phyloP scores from a whole-genome alignment of 495 filamentous ascomycete genomes.

The Alectoria sarmentosa region DNA sequence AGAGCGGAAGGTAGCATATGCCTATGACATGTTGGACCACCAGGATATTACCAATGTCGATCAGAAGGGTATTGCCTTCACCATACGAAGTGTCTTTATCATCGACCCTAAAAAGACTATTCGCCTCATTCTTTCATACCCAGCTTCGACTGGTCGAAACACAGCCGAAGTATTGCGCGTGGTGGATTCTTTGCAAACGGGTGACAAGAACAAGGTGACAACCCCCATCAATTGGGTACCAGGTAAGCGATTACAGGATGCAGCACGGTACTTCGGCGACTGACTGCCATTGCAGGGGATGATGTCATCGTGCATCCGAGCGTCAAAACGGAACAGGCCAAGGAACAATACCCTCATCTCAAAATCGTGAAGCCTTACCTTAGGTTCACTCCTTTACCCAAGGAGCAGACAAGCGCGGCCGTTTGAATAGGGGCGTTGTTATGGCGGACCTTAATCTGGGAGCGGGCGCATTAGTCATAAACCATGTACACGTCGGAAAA shows the following conservation, averaged over 20 bases:
- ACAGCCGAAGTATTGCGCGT: slow-evolving; percentile 92
- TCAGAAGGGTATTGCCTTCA: slow-evolving; percentile 93
- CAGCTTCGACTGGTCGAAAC: slow-evolving; percentile 95
- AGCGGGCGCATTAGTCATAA: neutral
- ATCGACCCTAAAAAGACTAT: slow-evolving; percentile 99
- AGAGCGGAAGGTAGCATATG: slow-evolving; percentile 81
- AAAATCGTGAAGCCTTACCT: slow-evolving; percentile 93
- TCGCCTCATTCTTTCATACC: slow-evolving; percentile 92
- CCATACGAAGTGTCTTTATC: slow-evolving; percentile 97
- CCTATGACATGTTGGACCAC: slow-evolving; percentile 95
- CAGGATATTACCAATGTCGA: slow-evolving; percentile 84
- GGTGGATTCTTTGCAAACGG: slow-evolving; percentile 93
- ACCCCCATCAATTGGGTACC: slow-evolving; percentile 90
- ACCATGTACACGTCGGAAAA: neutral
- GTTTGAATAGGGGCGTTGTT: slow-evolving; percentile 10
- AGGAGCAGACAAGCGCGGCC: slow-evolving; percentile 40
- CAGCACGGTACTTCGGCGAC: neutral
- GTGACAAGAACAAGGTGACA: slow-evolving; percentile 91
- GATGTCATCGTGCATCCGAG: slow-evolving; percentile 94
- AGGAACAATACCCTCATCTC: slow-evolving; percentile 85
- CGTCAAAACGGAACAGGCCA: slow-evolving; percentile 79
- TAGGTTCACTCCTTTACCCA: slow-evolving; percentile 60
- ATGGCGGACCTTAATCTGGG: neutral
- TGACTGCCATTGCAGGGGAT: slow-evolving; percentile 44
- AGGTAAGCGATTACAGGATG: slow-evolving; percentile 21